Percentiles rank a stretch among this genome's conserved stretches.
Evolutionary conservation across 495 filamentous ascomycete genomes (phyloP).

Genomic region (Aspergillus nidulans): DNA sequence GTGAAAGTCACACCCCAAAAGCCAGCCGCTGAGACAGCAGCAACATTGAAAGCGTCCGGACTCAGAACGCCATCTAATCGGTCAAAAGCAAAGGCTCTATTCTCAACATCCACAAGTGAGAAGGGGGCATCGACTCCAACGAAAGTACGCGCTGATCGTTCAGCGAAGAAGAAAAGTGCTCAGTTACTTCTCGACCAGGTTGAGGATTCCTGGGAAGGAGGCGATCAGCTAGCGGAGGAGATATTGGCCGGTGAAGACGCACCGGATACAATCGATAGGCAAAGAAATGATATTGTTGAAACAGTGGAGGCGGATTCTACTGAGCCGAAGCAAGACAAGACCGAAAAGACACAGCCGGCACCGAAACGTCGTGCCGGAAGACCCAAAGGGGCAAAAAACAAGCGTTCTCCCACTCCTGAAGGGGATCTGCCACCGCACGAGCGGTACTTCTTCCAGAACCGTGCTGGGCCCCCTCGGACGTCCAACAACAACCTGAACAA

Average conservation of each 20-base stretch:
- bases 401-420: slow-evolving; percentile 75
- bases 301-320: slow-evolving; percentile 32
- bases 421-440: slow-evolving; percentile 79
- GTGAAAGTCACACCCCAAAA: slow-evolving; percentile 38
- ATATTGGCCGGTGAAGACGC: slow-evolving; percentile 56
- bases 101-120: slow-evolving; percentile 38
- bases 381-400: slow-evolving; percentile 57
- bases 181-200: slow-evolving; percentile 65
- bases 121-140: slow-evolving; percentile 44
- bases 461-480: slow-evolving; percentile 72
- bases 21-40: slow-evolving; percentile 26
- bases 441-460: slow-evolving; percentile 90
- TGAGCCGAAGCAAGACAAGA: slow-evolving; percentile 25
- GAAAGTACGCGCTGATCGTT: slow-evolving; percentile 65
- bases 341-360: slow-evolving; percentile 35
- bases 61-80: slow-evolving; percentile 42
- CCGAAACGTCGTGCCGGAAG: slow-evolving; percentile 55
- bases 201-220: slow-evolving; percentile 72
- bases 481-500: slow-evolving; percentile 81
- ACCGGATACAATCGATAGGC: slow-evolving; percentile 28
- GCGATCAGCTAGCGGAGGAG: slow-evolving; percentile 65
- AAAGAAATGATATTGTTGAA: slow-evolving; percentile 36
- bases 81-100: slow-evolving; percentile 37
- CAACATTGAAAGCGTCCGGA: slow-evolving; percentile 38
- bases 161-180: slow-evolving; percentile 81